Evolutionary conservation across 2,329 filamentous ascomycete species (phyloP).

Genomic region (Phyllosticta ampelicida): DNA sequence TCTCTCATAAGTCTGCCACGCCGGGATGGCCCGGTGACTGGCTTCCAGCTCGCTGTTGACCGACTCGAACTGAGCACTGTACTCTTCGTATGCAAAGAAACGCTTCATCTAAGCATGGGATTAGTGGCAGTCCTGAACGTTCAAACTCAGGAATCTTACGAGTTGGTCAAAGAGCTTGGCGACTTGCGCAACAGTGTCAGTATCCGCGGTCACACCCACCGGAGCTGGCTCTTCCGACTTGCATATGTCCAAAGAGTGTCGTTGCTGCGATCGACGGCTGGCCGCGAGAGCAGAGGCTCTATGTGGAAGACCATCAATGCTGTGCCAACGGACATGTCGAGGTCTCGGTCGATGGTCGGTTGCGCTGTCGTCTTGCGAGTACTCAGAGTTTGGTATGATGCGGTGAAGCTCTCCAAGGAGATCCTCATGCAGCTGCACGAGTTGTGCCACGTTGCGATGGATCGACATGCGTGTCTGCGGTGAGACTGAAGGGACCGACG

Average conservation of each 20-base stretch:
- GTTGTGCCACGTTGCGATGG: constrained; percentile 66
- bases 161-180: constrained; percentile 44
- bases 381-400: constrained; percentile 54
- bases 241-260: constrained; percentile 37
- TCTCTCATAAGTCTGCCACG: constrained; percentile 71
- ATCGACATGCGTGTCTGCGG: constrained; percentile 58
- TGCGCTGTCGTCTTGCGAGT: constrained; percentile 23
- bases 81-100: constrained; percentile 85
- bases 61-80: constrained; percentile 78
- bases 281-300: constrained; percentile 25
- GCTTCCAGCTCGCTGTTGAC: constrained; percentile 68
- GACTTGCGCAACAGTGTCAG: constrained; percentile 43
- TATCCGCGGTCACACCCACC: constrained; percentile 36
- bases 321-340: constrained; percentile 38
- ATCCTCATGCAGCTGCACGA: constrained; percentile 73
- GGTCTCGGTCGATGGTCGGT: constrained; percentile 17
- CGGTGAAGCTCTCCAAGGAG: constrained; percentile 65
- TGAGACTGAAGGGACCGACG: constrained; percentile 57
- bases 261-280: constrained; percentile 22
- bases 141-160: constrained; percentile 29
- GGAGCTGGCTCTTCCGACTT: constrained; percentile 29
- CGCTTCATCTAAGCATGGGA: constrained; percentile 52
- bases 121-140: constrained; percentile 29
- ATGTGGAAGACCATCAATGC: constrained; percentile 35
- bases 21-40: constrained; percentile 54